Base-by-base conservation (phyloP, 345 rosid genomes). In the Syzygium grande region DNA sequence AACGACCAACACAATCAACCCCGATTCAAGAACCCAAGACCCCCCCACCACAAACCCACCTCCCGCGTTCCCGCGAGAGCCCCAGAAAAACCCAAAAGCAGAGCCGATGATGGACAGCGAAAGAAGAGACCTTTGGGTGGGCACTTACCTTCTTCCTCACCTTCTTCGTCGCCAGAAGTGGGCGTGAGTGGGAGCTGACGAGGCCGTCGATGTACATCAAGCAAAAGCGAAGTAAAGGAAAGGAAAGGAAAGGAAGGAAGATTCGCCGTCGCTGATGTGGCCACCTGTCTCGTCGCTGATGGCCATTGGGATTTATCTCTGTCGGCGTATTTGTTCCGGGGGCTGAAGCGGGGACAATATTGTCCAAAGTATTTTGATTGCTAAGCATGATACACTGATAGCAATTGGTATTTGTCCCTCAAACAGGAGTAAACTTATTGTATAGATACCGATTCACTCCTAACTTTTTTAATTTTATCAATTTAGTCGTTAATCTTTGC, bases 381-480 rank as follows among this genome's bases (percentile, higher is more conserved):
- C 23, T 23, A 25, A 58, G 6, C 63, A 58, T 11, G 25, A 58
- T 58, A 23, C 9, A n/a, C 23, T 58, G 14, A 58, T 58, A 13
- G 63, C 63, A 23, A 58, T 25, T 58, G 63, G 63, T 11, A 58
- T 58, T 58, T 58, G 29, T 58, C 63, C 29, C 9, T 19, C 11
- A 1, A 68, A 9, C 6, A 4, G 0, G 12, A 68, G 11, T 30
- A 30, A 17, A 68, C 4, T 68, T 17, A 16, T 68, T 10, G 19
- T 30, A 4, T 0, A 1, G 2, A 63, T 19, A 1, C 25, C 9
- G 17, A 30, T 68, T 30, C 3, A 34, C 16, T 68, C 3, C 6
- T 8, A 27, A 61, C 4, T 4, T 34, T 65, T 30, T 14, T 0
- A 3, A 29, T 63, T 29, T 63, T 63, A 0, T 5, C 7, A 13